Base-by-base conservation (phyloP, 495 filamentous ascomycete genomes). In the Pyronema omphalodes region DNA sequence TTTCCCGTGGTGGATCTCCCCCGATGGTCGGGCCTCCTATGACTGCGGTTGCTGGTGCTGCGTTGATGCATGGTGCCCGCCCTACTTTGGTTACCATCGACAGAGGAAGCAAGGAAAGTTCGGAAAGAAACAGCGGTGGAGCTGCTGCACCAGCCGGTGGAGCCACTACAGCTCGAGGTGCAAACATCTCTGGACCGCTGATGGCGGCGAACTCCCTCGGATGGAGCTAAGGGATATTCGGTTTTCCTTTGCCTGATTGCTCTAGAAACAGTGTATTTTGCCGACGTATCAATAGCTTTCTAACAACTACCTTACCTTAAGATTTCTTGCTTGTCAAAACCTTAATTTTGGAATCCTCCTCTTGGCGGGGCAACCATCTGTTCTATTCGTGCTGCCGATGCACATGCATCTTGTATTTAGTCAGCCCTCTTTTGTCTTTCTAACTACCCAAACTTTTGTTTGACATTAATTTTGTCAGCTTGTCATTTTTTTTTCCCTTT, bases 191-290 rank as follows among this genome's bases (percentile, higher is more conserved):
- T 41, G 80, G 78, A 49, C 91, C 91, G 3, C 84, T 98, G 55
- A 93, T 89, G 74, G 85, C 88, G 41, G 91, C 94, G 74, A 98
- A 98, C 72, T 94, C 87, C 51, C 77, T 98, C 57, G 91, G 91
- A 58, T 98, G 91, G 91, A 95, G 94, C 72, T 98, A 77, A 77
- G 36, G 11, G 17, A 19, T 51, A 6, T 35, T 12, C 18, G 43
- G 9, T 35, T 59, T 57, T 53, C 37, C 46, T 46, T 55, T 57
- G 19, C 18, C 50, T 17, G 17, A 6, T 11, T 43, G 8, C 11
- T 52, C 35, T 40, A 52, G 50, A 52, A 34, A n/a, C 7, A 41
- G 11, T 12, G 36, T n/a, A 18, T 37, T 33, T 18, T 19, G 9
- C 37, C 50, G 37, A 52, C 50, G 50, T 52, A 52, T 52, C 50